These are phyloP conservation scores for Tricholoma bakamatsutake DNA, from an alignment of 768 basidiomycete genomes.

Conservation along the genomic window DNA sequence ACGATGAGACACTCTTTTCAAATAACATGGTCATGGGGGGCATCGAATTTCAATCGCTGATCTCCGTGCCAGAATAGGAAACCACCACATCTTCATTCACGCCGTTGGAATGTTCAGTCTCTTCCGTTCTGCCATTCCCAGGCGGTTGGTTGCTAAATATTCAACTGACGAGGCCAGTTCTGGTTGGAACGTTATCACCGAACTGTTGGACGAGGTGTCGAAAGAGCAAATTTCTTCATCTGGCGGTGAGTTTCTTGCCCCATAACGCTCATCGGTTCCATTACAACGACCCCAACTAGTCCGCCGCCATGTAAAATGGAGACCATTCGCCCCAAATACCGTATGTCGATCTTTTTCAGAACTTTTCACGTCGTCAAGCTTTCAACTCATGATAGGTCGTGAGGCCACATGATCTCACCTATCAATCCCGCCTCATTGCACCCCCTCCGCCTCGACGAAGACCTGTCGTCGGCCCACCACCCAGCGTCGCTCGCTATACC, in stretches of 20 bases:
- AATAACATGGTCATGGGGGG: neutral
- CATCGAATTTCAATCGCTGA: neutral
- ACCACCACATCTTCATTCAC: neutral
- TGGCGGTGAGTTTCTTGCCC: neutral
- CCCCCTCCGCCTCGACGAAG: conserved; percentile 18
- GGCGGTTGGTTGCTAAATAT: conserved; percentile 4
- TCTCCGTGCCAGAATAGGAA: neutral
- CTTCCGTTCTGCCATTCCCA: conserved; percentile 9
- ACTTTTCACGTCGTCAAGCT: neutral
- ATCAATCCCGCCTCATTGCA: conserved; percentile 22
- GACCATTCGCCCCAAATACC: conserved; percentile 16
- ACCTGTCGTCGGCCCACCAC: conserved; percentile 49
- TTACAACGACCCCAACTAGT: neutral
- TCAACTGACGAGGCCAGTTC: neutral
- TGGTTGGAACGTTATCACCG: neutral
- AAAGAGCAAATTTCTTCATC: neutral
- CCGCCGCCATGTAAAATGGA: conserved; percentile 9
- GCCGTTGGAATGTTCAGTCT: conserved; percentile 12
- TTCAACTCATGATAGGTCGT: conserved; percentile 11
- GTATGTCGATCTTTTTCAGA: conserved; percentile 13
- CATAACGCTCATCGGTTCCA: neutral
- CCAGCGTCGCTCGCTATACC: conserved; percentile 41
- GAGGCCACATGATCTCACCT: conserved; percentile 23
- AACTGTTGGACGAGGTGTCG: neutral
- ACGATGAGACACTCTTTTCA: neutral